Base-by-base conservation (phyloP, 1,139 yeast species). In the Zygoascus hellenicus region DNA sequence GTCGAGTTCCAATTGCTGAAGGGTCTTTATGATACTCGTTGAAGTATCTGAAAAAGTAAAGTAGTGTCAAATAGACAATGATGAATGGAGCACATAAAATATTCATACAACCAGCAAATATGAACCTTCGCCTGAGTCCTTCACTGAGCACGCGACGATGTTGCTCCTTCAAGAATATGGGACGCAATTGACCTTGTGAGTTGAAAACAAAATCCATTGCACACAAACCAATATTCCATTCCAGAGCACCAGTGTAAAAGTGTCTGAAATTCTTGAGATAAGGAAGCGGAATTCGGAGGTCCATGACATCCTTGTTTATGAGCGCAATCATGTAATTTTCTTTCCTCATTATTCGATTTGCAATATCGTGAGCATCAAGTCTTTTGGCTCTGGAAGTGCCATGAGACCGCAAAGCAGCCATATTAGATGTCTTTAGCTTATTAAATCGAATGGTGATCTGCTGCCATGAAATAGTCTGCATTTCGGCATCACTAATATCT, bases 401-500 rank as follows among this genome's bases (percentile, higher is more conserved):
- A 26, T 59, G 54, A 5, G 64, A 64, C 10, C 36, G 38, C 5
- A 81, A 73, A 0, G 87, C 80, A 15, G 80, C 66, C 14, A 94
- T 87, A 65, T 92, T 92, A 57, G 83, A 86, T 57, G 88, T 92
- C 56, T 86, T 79, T 45, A 92, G 67, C 9, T 75, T 67, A 78
- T 87, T 80, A 16, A 94, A 68, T 42, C 88, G 77, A 51, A 80
- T 81, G n/a, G 89, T 94, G 0, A 92, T 83, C 17, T 82, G 78
- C 50, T 83, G 86, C 98, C 98, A 92, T 15, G 95, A 82, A 13
- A 94, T 86, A 0, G 97, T 90, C 71, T 87, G 95, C 54, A 92
- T 70, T 58, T 92, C 98, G 50, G 81, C 82, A 58, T 86, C 92
- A 2, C 79, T 66, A 17, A 90, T 80, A 16, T 79, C 78, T 28